Evolutionary conservation across 2,329 filamentous ascomycete species (phyloP).

Genomic region (Fusarium pseudocircinatum): DNA sequence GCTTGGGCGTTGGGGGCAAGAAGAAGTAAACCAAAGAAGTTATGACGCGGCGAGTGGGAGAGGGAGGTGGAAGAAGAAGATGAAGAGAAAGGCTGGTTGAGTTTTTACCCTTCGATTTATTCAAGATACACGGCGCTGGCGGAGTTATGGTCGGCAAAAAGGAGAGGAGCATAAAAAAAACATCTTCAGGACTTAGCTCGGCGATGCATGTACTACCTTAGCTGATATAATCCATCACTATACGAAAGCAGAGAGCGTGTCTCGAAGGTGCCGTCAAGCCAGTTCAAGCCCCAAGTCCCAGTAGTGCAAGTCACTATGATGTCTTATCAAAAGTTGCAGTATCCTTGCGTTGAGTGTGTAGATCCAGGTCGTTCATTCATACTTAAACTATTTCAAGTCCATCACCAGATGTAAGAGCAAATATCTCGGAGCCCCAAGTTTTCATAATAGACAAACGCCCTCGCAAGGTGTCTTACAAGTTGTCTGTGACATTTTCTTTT

Average conservation of each 20-base stretch:
- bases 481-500: conserved; percentile 36
- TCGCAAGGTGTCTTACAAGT: conserved; percentile 17
- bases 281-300: background rate
- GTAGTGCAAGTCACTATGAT: background rate
- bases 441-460: conserved; percentile 19
- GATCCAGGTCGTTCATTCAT: background rate
- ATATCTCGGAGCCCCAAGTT: background rate
- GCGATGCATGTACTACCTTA: conserved; percentile 1
- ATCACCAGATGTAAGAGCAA: background rate
- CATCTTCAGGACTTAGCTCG: conserved; percentile 7
- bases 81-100: conserved; percentile 22
- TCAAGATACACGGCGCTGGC: conserved; percentile 38
- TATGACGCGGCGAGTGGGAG: background rate
- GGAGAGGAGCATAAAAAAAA: conserved; percentile 11
- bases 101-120: conserved; percentile 27
- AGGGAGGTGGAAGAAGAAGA: conserved; percentile 1
- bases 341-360: background rate
- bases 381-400: background rate
- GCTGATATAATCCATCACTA: conserved; percentile 19
- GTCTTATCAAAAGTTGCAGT: background rate
- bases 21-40: conserved; percentile 52
- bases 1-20: conserved; percentile 66
- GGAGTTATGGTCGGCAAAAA: conserved; percentile 39
- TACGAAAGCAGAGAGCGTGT: conserved; percentile 21
- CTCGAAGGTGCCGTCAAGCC: background rate